These are phyloP conservation scores for Dujonia santamariae DNA, from an alignment of 1,139 yeast species.

Conservation along the genomic window DNA sequence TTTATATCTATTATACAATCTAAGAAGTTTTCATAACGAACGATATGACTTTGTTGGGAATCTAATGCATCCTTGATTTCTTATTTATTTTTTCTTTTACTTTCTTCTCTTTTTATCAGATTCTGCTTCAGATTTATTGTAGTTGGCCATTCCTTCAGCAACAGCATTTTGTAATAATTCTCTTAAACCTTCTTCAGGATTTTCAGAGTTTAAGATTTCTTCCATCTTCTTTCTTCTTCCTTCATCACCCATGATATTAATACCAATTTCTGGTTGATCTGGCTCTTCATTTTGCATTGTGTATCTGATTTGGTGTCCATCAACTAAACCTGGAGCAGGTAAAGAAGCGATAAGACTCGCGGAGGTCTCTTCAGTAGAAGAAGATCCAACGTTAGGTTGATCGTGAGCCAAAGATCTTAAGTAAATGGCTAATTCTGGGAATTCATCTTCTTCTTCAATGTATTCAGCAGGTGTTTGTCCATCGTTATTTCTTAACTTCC, in stretches of 20 bases:
- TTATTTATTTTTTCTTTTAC: constrained; percentile 4
- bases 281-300: constrained; percentile 42
- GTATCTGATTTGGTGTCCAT: constrained; percentile 59
- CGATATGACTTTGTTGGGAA: too few species aligned
- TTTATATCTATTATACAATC: too few species aligned
- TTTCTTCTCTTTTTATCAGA: constrained; percentile 24
- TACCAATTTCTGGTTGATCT: constrained; percentile 12
- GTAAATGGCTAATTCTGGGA: constrained; percentile 71
- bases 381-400: constrained; percentile 18
- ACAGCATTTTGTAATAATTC: constrained; percentile 66
- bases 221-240: constrained; percentile 65
- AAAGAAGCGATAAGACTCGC: constrained; percentile 20
- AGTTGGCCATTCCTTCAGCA: constrained; percentile 43
- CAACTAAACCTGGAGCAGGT: constrained; percentile 40
- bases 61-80: too few species aligned
- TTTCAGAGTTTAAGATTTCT: constrained; percentile 69
- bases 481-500: constrained; percentile 59
- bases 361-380: neutral
- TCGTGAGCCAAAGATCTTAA: constrained; percentile 49
- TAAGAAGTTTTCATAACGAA: too few species aligned
- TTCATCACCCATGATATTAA: constrained; percentile 26
- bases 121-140: constrained; percentile 14
- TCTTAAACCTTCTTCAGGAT: constrained; percentile 74
- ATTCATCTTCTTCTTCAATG: constrained; percentile 82
- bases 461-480: constrained; percentile 69